These are phyloP conservation scores for Agrostemma githago DNA, from an alignment of 148 eudicot species.

Conservation along the genomic window DNA sequence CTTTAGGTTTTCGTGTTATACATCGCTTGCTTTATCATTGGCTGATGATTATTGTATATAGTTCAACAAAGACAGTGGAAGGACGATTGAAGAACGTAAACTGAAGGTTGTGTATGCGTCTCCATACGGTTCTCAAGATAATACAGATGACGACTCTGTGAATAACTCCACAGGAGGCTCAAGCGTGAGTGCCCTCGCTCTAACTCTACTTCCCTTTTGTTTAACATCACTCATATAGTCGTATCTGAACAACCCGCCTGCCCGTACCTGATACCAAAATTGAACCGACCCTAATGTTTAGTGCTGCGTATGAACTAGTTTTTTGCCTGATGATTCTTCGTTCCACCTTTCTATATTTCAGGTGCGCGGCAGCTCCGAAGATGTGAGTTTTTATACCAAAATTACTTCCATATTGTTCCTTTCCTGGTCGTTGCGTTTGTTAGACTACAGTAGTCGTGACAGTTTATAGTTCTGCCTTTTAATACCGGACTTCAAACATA, in stretches of 20 bases:
- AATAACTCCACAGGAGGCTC: constrained; percentile 33
- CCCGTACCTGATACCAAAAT: no score
- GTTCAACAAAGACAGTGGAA: constrained; percentile 83
- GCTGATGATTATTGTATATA: constrained; percentile 21
- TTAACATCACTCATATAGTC: neutral
- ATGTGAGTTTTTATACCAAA: constrained; percentile 21
- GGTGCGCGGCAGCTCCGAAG: constrained; percentile 25
- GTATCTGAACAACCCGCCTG: no score
- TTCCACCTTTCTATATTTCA: constrained; percentile 19
- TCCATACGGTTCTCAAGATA: constrained; percentile 39
- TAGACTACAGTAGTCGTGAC: no score
- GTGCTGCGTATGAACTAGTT: neutral
- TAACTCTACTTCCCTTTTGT: constrained; percentile 8
- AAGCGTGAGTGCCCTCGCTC: constrained; percentile 43
- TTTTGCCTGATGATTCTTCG: constrained; percentile 8
- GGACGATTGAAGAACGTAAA: constrained; percentile 64
- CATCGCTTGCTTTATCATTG: constrained; percentile 4
- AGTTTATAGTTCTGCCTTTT: constrained; percentile 6
- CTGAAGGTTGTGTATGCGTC: constrained; percentile 60
- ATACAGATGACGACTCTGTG: constrained; percentile 38
- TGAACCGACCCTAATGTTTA: no score
- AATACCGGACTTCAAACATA: no score
- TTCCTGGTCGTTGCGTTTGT: neutral
- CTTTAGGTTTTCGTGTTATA: neutral
- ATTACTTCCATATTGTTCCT: neutral